Evolutionary conservation across 768 basidiomycete genomes (phyloP).

Genomic region (Termitomyces bulborhizus): DNA sequence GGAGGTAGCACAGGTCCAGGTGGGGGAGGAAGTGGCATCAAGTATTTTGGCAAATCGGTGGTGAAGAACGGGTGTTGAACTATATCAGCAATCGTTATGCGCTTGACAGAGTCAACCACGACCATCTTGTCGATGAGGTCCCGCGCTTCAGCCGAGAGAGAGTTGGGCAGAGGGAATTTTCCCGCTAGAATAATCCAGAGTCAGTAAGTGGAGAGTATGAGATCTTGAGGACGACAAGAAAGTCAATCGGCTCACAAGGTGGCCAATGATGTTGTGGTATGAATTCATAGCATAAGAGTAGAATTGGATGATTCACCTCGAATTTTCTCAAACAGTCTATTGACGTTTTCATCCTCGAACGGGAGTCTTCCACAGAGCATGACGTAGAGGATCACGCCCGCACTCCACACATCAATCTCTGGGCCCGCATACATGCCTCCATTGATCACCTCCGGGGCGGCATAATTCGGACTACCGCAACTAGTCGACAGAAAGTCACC

Average conservation of each 20-base stretch:
- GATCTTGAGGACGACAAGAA: neutral
- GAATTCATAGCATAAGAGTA: too few species aligned
- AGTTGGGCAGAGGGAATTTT: slow-evolving; percentile 76
- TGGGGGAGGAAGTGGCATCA: slow-evolving; percentile 72
- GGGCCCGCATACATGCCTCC: slow-evolving; percentile 95
- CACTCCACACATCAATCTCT: slow-evolving; percentile 98
- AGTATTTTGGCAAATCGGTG: slow-evolving; percentile 79
- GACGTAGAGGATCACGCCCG: slow-evolving; percentile 97
- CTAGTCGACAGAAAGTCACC: slow-evolving; percentile 96
- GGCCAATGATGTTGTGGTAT: neutral
- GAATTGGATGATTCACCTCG: slow-evolving; percentile 46
- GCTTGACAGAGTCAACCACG: slow-evolving; percentile 88
- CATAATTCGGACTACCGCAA: slow-evolving; percentile 98
- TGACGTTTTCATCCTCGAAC: slow-evolving; percentile 97
- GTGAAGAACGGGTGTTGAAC: slow-evolving; percentile 88
- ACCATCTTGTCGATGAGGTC: slow-evolving; percentile 86
- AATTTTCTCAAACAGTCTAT: slow-evolving; percentile 90
- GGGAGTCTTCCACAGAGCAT: slow-evolving; percentile 94
- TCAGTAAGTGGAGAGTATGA: slow-evolving; percentile 5
- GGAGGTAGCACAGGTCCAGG: slow-evolving; percentile 75
- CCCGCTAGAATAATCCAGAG: slow-evolving; percentile 52
- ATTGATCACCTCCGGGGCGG: slow-evolving; percentile 95
- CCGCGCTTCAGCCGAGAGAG: slow-evolving; percentile 72
- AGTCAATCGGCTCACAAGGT: neutral
- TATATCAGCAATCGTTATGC: slow-evolving; percentile 91